Base-by-base conservation (phyloP, 352 stramenopile species). In the Phytophthora nicotianae region DNA sequence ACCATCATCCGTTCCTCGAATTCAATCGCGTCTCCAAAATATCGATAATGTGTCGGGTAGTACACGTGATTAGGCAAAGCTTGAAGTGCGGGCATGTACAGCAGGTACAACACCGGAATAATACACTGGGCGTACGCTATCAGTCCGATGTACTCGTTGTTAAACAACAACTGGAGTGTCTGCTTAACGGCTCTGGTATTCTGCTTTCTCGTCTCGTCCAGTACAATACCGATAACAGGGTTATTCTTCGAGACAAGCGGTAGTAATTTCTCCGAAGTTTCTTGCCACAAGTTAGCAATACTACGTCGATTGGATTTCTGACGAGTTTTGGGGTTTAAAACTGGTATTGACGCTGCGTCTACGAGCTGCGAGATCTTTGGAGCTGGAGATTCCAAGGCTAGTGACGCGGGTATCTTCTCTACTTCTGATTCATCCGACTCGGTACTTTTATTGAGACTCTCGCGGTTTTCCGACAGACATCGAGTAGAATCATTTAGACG, bases 151-250 rank as follows among this genome's bases (percentile, higher is more conserved):
- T 81, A 78, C 17, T 81, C 72, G 50, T 70, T 77, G 19, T 69
- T 65, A 51, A 81, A 81, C 13, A 81, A 62, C 21, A 81, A 27
- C 37, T 73, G 68, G 13, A 75, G 68, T 3, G 64, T 73, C 24
- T 79, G 63, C 13, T 77, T 64, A 5, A 79, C 56, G 0, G 64
- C 58, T 35, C 33, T 38, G 0, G 70, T 71, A 29, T 75, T 75
- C 38, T 75, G 65, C 24, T 64, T 67, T 19, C 50, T 46, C n/a
- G 57, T 59, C 21, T 68, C 63, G 8, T 62, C 20, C 23, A 71
- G 11, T 5, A 71, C 17, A 10, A 46, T 49, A 1, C 46, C 14
- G 20, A 72, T 46, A 2, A 58, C 48, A 13, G 64, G 26, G 6
- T 55, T 64, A 40, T 20, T 52, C 40, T 45, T 68, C 1, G 38